Evolutionary conservation across 176 grass and related monocot genomes (phyloP), one percentile per base, ranked within the genome.

Genomic region (Avena sativa): DNA sequence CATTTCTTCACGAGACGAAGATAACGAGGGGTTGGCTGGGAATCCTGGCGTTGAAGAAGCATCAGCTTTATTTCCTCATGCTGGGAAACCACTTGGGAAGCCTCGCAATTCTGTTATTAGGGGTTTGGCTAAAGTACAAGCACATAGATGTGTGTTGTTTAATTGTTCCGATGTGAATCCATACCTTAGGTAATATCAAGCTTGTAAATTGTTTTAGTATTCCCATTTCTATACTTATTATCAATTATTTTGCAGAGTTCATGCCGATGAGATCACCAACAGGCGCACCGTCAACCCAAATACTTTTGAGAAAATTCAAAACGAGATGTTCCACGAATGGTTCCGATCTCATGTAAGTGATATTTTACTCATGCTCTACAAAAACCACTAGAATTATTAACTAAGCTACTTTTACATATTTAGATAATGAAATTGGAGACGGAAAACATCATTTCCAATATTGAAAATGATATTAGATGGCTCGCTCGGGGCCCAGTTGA

Each of bases 341-440:
- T 86, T 86, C 52, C 55, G 11, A 52, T 28, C 3, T 76, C 71
- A 85, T 76, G 71, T 85, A 85, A 51, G 83, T 76, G 13, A 3
- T 4, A 49, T 17, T 25, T 51, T 20, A 43, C 20, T 17, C 34
- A 71, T 43, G 9, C 6, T 71, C 17, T 43, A 43, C 34, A 30
- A 43, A 34, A 43, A 43, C 16, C 16, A 20, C 16, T 43, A 43
- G 0, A 43, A 4, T 20, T 20, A 71, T 60, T 60, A n/a, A 60
- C 19, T 63, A 63, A 26, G 9, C 10, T 25, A 25, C 3, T 63
- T 63, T 3, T 63, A 63, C 25, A 63, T 25, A 25, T 63, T 25
- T 9, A 63, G 60, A 63, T 63, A 26, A 63, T 23, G 21, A 63
- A 63, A 26, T 25, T 64, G 61, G 61, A 64, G 61, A 64, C 3